phyloP scores from a whole-genome alignment of 2,329 filamentous ascomycete genomes.

The Penicillium oxalicum region DNA sequence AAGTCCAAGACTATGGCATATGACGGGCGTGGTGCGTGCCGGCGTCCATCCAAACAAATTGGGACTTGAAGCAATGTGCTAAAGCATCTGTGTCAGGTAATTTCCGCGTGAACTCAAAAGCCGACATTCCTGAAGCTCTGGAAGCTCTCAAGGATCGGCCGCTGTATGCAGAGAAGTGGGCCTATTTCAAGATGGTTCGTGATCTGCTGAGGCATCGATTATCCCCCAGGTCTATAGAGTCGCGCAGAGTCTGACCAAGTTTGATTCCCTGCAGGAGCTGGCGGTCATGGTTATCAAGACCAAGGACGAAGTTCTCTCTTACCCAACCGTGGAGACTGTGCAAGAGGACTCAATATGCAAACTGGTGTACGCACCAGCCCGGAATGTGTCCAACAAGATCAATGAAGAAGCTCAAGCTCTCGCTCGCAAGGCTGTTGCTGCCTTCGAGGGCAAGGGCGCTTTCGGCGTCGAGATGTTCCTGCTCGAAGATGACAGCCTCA shows the following conservation, averaged over 20 bases:
- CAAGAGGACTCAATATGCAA: constrained; percentile 96
- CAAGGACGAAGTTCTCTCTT: constrained; percentile 66
- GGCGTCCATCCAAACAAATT: not conserved
- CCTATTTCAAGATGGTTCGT: constrained; percentile 63
- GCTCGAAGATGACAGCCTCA: constrained; percentile 61
- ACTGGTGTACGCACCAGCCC: constrained; percentile 78
- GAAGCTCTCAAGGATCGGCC: constrained; percentile 61
- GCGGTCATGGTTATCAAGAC: constrained; percentile 94
- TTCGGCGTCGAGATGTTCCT: constrained; percentile 98
- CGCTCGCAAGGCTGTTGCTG: constrained; percentile 70
- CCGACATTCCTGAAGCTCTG: constrained; percentile 60
- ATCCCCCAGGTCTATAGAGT: not conserved
- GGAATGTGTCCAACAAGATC: constrained; percentile 58
- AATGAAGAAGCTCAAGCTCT: constrained; percentile 65
- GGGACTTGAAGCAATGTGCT: not conserved
- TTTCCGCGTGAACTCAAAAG: constrained; percentile 55
- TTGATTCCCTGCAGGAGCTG: constrained; percentile 52
- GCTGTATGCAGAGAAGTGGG: constrained; percentile 86
- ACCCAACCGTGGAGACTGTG: constrained; percentile 87
- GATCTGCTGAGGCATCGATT: not conserved
- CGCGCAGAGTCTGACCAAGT: not conserved
- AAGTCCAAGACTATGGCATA: constrained; percentile 88
- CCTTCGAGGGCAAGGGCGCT: constrained; percentile 80
- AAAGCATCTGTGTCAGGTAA: constrained; percentile 46
- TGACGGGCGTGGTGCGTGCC: constrained; percentile 67